These are phyloP conservation scores for Kwoniella heveanensis DNA, from an alignment of 768 basidiomycete genomes.

Conservation along the genomic window DNA sequence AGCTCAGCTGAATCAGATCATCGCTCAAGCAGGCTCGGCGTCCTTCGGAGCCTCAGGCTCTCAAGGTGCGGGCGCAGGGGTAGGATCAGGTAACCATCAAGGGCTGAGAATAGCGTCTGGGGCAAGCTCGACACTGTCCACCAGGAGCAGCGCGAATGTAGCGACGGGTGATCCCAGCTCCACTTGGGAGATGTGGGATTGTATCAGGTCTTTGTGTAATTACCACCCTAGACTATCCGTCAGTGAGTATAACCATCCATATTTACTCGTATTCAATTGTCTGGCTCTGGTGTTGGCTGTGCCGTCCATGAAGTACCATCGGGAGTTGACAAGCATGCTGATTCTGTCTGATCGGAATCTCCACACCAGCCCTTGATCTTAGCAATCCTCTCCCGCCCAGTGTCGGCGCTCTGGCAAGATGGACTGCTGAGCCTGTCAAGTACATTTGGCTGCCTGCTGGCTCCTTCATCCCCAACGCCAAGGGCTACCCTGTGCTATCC, in stretches of 20 bases:
- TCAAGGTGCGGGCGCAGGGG: not conserved
- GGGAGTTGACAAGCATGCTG: too few species aligned
- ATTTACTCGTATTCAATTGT: too few species aligned
- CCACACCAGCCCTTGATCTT: slow-evolving; percentile 78
- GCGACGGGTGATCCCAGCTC: slow-evolving; percentile 52
- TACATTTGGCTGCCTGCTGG: slow-evolving; percentile 85
- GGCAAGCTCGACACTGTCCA: slow-evolving; percentile 33
- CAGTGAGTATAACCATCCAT: slow-evolving; percentile 53
- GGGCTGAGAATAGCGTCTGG: slow-evolving; percentile 19
- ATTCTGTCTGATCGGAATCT: slow-evolving; percentile 8
- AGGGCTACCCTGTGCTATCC: slow-evolving; percentile 94
- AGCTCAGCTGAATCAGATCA: slow-evolving; percentile 55
- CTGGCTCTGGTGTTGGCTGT: too few species aligned
- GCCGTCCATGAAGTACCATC: too few species aligned
- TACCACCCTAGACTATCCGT: slow-evolving; percentile 61
- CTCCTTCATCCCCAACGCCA: slow-evolving; percentile 90
- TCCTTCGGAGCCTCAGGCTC: slow-evolving; percentile 5
- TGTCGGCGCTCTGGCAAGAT: slow-evolving; percentile 74
- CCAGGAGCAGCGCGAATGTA: slow-evolving; percentile 22
- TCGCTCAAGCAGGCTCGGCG: slow-evolving; percentile 61
- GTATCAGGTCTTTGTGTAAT: slow-evolving; percentile 83
- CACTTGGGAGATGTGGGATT: slow-evolving; percentile 99
- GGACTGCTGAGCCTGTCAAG: slow-evolving; percentile 91
- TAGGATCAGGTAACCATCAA: slow-evolving; percentile 1
- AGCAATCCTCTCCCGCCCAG: slow-evolving; percentile 81